Evolutionary conservation across 106 monocot genomes (phyloP), one percentile per base, ranked within the genome.

Genomic region (Vanilla planifolia): DNA sequence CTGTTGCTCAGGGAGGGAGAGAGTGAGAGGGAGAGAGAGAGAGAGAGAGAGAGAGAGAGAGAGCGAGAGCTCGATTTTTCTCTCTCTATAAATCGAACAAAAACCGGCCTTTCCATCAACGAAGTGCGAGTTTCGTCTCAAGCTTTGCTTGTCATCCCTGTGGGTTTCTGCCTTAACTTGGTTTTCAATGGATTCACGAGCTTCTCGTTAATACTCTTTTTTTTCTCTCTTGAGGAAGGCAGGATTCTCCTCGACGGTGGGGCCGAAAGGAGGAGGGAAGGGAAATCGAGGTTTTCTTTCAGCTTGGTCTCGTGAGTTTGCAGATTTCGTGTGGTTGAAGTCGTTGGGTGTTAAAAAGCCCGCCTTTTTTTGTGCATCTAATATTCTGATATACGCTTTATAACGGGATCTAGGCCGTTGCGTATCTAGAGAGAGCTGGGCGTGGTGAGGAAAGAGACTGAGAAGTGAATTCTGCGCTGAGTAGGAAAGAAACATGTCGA

Each of bases 401-500:
- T 45, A 45, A 17, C 17, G n/a, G 45, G 45, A 13, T 45, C n/a
- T 16, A 16, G 45, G 4, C 1, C 6, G 16, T 30, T 30, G 53
- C 4, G 11, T 51, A 26, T 51, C 6, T 40, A 40, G 39, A 40
- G 13, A 2, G 13, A 40, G 6, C 10, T 8, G 39, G 26, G 51
- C 24, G 26, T 6, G 51, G 40, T 8, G 2, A 27, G 11, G 33
- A n/a, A n/a, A n/a, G n/a, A n/a, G n/a, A n/a, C n/a, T n/a, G n/a
- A n/a, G n/a, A n/a, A n/a, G n/a, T n/a, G n/a, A n/a, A n/a, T n/a
- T n/a, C n/a, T n/a, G n/a, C n/a, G n/a, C n/a, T n/a, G n/a, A n/a
- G n/a, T n/a, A n/a, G 33, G 28, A 43, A 43, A 42, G 62, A 67
- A 25, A 30, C 59, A 79, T 79, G 83, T 71, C 75, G 33, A 57